Evolutionary conservation across 768 basidiomycete genomes (phyloP), one percentile per base, ranked within the genome.

Genomic region (Xanthoconium purpureum): DNA sequence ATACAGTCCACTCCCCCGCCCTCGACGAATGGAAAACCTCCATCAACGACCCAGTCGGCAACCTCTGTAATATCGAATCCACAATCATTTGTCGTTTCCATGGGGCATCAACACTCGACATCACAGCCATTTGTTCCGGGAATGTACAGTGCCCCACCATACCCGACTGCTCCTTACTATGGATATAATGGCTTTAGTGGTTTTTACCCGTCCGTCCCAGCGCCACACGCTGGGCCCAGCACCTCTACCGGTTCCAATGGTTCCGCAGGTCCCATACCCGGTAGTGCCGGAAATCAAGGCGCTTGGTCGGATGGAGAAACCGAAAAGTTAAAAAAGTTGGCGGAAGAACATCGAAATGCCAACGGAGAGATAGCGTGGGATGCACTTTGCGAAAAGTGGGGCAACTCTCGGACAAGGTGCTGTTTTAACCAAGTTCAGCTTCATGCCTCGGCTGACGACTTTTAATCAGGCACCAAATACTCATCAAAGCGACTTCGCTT

Each of bases 261-360:
- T 58, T 48, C 64, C 35, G 42, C 47, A 0, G 61, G 54, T 17
- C 52, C 58, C 2, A 54, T 60, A 44, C 61, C 62, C 6, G 68
- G 64, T 40, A 71, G 64, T 32, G 75, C 69, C 20, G 80, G 81
- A 56, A 84, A 84, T 52, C 84, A 87, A 49, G 89, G 88, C 0
- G 78, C 87, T 8, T 92, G 90, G 91, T 81, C 87, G 3, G 86
- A 89, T 8, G 88, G 87, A 56, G 91, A 93, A 66, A 82, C 80
- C 0, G 87, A 88, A 58, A 78, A 82, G 39, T 66, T 93, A 56
- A 85, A 79, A 68, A 82, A 78, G 50, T 66, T 92, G 20, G 84
- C 87, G 0, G 90, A 91, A 58, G 83, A 89, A 50, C 84, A 84
- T 65, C 80, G 80, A 54, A 70, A 75, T 49, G 69, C 68, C 32